Conservation (phyloP, 2,329 filamentous ascomycete genomes). For the Neofusicoccum ribis region DNA sequence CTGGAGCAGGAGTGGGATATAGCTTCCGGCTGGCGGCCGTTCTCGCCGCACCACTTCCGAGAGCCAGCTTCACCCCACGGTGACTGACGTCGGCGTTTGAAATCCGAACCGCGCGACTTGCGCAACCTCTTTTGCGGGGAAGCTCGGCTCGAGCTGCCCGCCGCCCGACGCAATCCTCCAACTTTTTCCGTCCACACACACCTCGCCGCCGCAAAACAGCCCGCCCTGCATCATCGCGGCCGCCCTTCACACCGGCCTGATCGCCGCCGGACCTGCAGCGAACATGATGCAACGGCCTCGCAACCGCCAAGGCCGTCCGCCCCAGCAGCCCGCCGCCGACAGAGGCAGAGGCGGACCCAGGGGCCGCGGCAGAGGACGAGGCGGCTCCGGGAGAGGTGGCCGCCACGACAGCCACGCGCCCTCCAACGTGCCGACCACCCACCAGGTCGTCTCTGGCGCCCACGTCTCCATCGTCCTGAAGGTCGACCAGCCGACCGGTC, state of each 20-base stretch:
- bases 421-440: constrained; percentile 28
- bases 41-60: neutral
- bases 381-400: neutral
- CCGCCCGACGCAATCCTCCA: neutral
- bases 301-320: constrained; percentile 14
- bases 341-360: constrained; percentile 2
- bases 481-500: constrained; percentile 71
- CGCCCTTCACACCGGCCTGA: neutral
- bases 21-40: constrained; percentile 5
- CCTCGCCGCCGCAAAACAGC: neutral
- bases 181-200: constrained; percentile 6
- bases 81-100: constrained; percentile 17
- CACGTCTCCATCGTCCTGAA: constrained; percentile 74
- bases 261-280: neutral
- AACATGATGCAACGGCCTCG: constrained; percentile 12
- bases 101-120: constrained; percentile 7
- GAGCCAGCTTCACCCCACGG: neutral
- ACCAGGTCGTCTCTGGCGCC: constrained; percentile 60
- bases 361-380: constrained; percentile 7
- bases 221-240: neutral
- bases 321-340: neutral
- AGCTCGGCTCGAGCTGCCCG: constrained; percentile 19
- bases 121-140: neutral
- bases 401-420: constrained; percentile 3
- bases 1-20: constrained; percentile 19